Conservation (phyloP, 2,329 filamentous ascomycete genomes). For the Uncinocarpus reesii region DNA sequence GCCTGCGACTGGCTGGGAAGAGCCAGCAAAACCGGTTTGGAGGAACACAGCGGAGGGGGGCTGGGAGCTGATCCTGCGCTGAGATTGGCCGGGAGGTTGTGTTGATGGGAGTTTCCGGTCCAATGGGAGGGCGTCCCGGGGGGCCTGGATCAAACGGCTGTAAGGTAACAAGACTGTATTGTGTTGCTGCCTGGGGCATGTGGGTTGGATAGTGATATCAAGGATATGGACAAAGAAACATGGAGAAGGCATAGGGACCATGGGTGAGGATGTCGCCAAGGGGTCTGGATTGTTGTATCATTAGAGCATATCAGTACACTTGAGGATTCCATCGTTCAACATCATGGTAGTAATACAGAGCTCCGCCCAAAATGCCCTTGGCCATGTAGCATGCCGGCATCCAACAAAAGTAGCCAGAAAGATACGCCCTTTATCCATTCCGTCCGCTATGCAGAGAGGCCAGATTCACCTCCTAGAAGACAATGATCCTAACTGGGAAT, state of each 20-base stretch:
- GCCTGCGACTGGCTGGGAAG: constrained; percentile 6
- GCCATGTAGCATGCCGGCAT: neutral
- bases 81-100: neutral
- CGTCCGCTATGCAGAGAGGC: neutral
- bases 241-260: neutral
- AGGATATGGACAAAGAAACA: neutral
- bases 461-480: neutral
- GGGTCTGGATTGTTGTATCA: neutral
- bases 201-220: neutral
- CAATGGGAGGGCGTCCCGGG: neutral
- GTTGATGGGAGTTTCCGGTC: constrained; percentile 4
- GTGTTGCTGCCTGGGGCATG: neutral
- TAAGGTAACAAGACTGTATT: neutral
- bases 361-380: neutral
- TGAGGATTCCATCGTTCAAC: neutral
- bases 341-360: neutral
- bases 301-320: neutral
- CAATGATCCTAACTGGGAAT: too few species aligned
- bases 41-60: neutral
- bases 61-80: neutral
- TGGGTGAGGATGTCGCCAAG: neutral
- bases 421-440: neutral
- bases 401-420: neutral
- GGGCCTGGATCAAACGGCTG: constrained; percentile 5
- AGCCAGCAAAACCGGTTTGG: neutral